Evolutionary conservation across 164 flowering plant species (phyloP).

Genomic region (Macadamia integrifolia): DNA sequence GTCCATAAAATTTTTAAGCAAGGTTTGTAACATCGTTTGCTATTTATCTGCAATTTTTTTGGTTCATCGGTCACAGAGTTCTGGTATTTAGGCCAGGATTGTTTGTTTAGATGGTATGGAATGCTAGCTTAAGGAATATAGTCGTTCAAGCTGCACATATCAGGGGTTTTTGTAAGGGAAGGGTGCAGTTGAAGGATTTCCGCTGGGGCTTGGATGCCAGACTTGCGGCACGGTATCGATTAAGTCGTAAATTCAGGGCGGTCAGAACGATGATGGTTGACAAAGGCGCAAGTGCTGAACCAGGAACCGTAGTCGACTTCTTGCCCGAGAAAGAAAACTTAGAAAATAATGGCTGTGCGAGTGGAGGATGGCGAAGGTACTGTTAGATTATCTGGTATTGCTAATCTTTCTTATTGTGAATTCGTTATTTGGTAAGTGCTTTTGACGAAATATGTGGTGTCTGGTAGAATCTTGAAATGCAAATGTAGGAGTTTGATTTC

Average conservation of each 20-base stretch:
- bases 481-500: neutral
- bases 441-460: too few species aligned
- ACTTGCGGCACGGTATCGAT: slow-evolving; percentile 12
- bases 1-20: too few species aligned
- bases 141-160: slow-evolving; percentile 34
- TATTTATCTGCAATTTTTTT: neutral
- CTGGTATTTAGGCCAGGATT: slow-evolving; percentile 16
- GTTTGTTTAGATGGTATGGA: slow-evolving; percentile 70
- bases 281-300: slow-evolving; percentile 25
- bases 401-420: neutral
- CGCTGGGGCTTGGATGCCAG: slow-evolving; percentile 26
- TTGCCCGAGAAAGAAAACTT: slow-evolving; percentile 41
- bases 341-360: slow-evolving; percentile 53
- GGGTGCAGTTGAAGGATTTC: slow-evolving; percentile 17
- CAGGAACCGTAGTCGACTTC: slow-evolving; percentile 28
- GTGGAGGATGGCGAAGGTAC: slow-evolving; percentile 85
- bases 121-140: slow-evolving; percentile 34
- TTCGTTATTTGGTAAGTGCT: neutral
- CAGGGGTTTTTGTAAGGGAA: slow-evolving; percentile 17
- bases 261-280: slow-evolving; percentile 68
- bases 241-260: slow-evolving; percentile 21
- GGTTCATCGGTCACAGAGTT: slow-evolving; percentile 1
- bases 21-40: neutral
- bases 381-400: neutral
- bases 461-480: neutral